These are phyloP conservation scores for Cavenderia fasciculata DNA, from an alignment of 78 protist genomes.

Conservation along the genomic window DNA sequence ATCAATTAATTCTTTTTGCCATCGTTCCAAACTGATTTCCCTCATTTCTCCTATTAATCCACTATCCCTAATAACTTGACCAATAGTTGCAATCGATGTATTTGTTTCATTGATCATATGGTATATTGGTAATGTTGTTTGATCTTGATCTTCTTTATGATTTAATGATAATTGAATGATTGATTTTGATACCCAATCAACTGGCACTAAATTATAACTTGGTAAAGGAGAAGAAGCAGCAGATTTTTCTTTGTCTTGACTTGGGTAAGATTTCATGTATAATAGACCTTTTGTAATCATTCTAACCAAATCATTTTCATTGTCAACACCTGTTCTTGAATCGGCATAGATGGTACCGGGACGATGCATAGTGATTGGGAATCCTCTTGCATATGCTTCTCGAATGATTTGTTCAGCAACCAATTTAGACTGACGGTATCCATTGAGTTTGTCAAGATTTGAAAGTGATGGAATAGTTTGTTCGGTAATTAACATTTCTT, in stretches of 20 bases:
- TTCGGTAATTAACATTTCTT: slow-evolving; percentile 12
- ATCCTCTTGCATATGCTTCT: slow-evolving; percentile 14
- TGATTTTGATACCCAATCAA: slow-evolving; percentile 66
- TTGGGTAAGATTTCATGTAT: slow-evolving; percentile 5
- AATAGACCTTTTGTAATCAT: slow-evolving; percentile 19
- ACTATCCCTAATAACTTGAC: too few species aligned
- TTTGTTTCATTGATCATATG: too few species aligned
- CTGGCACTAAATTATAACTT: slow-evolving; percentile 11
- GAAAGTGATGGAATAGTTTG: background rate
- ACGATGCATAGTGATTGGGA: slow-evolving; percentile 25
- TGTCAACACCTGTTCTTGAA: slow-evolving; percentile 26
- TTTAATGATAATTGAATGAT: background rate
- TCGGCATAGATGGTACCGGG: slow-evolving; percentile 41
- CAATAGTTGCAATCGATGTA: too few species aligned
- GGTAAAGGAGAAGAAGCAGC: background rate
- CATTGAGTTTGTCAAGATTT: background rate
- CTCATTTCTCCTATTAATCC: too few species aligned
- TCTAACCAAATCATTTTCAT: slow-evolving; percentile 23
- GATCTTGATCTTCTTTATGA: too few species aligned
- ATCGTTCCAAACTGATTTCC: too few species aligned
- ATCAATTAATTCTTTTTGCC: too few species aligned
- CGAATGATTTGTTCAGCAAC: slow-evolving; percentile 24
- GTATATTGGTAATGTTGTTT: too few species aligned
- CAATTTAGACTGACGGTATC: slow-evolving; percentile 34
- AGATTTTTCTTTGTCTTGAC: background rate